A percentile compares a stretch with the other conserved stretches of the same genome.
These are phyloP conservation scores for Psidium friedrichsthalianum DNA, from an alignment of 345 rosid genomes.

Conservation along the genomic window DNA sequence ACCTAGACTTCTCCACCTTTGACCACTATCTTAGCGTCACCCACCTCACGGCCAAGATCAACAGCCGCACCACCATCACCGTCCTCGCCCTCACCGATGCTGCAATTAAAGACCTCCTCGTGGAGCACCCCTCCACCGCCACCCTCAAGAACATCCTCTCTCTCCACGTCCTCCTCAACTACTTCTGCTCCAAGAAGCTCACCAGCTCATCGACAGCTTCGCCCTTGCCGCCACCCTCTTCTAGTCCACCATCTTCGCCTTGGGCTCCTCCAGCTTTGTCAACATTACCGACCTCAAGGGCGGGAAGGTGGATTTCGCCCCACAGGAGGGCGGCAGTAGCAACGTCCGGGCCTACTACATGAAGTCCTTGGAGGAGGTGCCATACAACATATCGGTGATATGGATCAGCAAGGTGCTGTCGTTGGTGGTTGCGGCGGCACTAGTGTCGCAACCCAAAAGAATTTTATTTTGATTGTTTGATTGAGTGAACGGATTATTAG, in stretches of 20 bases:
- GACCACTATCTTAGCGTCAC: conserved; percentile 70
- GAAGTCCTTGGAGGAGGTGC: conserved; percentile 61
- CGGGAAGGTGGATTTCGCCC: conserved; percentile 79
- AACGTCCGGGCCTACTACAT: conserved; percentile 37
- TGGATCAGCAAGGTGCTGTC: conserved; percentile 69
- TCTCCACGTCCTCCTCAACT: too few relatives aligned
- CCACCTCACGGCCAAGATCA: conserved; percentile 85
- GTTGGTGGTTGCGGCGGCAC: conserved; percentile 70
- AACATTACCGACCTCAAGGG: conserved; percentile 77
- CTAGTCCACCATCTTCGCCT: conserved; percentile 82
- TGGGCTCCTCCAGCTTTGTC: conserved; percentile 75
- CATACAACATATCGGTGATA: conserved; percentile 84
- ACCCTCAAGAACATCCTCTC: too few relatives aligned
- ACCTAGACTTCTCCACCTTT: conserved; percentile 77
- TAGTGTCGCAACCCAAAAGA: too few relatives aligned
- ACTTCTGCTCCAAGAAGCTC: too few relatives aligned
- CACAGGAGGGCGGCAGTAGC: conserved; percentile 49
- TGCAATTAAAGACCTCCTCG: conserved; percentile 60
- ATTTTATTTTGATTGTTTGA: too few relatives aligned
- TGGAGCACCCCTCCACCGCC: conserved; percentile 43
- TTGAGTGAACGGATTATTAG: too few relatives aligned
- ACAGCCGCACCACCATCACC: conserved; percentile 71
- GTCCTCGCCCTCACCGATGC: conserved; percentile 75
- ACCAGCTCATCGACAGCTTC: too few relatives aligned
- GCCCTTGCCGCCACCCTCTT: conserved; percentile 59